Evolutionary conservation across 2,329 filamentous ascomycete species (phyloP).

Genomic region (Pseudogymnoascus sp.): DNA sequence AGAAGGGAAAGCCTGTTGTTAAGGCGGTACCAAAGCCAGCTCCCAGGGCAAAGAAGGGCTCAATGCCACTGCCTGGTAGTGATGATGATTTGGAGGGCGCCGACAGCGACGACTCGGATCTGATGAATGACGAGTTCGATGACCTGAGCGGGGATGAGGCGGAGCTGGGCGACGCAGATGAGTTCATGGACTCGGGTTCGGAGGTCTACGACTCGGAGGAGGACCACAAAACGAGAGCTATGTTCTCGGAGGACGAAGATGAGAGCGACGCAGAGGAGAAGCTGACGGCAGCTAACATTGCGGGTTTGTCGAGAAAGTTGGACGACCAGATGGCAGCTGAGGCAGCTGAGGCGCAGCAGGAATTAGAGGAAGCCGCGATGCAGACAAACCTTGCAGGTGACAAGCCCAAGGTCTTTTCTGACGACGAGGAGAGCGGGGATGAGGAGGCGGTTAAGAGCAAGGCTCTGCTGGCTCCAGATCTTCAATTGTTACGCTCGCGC

Average conservation of each 20-base stretch:
- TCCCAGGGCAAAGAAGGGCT: conserved; percentile 34
- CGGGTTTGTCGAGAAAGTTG: conserved; percentile 76
- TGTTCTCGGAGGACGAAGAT: conserved; percentile 94
- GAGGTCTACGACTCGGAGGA: conserved; percentile 42
- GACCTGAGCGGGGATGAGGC: conserved; percentile 28
- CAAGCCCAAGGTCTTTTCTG: conserved; percentile 56
- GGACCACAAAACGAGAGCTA: conserved; percentile 51
- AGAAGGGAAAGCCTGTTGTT: conserved; percentile 27
- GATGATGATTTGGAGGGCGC: conserved; percentile 33
- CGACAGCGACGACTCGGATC: conserved; percentile 34
- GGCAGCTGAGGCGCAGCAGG: conserved; percentile 73
- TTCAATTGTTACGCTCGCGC: conserved; percentile 78
- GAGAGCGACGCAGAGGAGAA: conserved; percentile 82
- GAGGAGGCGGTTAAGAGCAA: conserved; percentile 51
- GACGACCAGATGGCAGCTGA: conserved; percentile 71
- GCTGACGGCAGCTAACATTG: conserved; percentile 93
- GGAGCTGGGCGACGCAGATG: conserved; percentile 39
- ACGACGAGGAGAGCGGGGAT: conserved; percentile 54
- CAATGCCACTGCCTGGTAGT: conserved; percentile 36
- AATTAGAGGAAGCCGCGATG: conserved; percentile 75
- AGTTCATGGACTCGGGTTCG: conserved; percentile 44
- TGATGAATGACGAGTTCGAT: conserved; percentile 38
- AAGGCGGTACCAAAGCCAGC: conserved; percentile 27
- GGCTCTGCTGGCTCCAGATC: conserved; percentile 70
- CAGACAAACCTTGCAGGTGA: conserved; percentile 91